Percentiles rank a stretch among this genome's conserved stretches.
phyloP scores from a whole-genome alignment of 441 rosid species.

The Pelargonium cotyledonis region DNA sequence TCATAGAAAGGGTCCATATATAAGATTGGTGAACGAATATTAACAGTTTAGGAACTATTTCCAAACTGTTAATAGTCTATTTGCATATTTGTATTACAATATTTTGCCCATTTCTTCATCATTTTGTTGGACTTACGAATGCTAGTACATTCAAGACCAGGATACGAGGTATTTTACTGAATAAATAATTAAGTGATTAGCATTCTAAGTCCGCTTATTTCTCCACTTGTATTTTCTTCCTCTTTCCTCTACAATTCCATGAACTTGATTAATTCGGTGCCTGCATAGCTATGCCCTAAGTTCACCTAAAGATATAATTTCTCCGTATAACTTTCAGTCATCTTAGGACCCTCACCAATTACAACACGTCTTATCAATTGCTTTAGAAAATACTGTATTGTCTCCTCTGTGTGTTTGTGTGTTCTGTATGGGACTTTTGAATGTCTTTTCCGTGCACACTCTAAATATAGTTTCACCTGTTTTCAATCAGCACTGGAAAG shows the following conservation, averaged over 20 bases:
- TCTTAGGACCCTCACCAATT: background rate
- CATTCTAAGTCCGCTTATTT: background rate
- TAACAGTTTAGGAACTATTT: too few relatives aligned
- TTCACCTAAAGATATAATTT: background rate
- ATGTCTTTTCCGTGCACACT: slow-evolving; percentile 4
- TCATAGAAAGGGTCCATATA: background rate
- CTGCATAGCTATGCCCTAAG: background rate
- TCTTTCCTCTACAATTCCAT: background rate
- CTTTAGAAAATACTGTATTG: background rate
- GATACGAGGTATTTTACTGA: background rate
- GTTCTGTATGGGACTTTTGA: background rate
- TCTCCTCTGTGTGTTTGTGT: background rate
- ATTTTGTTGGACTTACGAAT: background rate
- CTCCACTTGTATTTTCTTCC: background rate
- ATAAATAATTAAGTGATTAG: background rate
- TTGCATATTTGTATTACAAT: too few relatives aligned
- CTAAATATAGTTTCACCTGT: slow-evolving; percentile 19
- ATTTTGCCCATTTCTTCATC: too few relatives aligned
- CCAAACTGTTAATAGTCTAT: too few relatives aligned
- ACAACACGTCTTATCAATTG: background rate
- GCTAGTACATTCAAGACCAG: background rate
- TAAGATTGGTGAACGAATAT: background rate
- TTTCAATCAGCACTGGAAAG: slow-evolving; percentile 47
- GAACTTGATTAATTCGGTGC: background rate
- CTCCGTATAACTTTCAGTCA: background rate